Evolutionary conservation across 2,329 filamentous ascomycete species (phyloP).

Genomic region (Huntiella savannae): DNA sequence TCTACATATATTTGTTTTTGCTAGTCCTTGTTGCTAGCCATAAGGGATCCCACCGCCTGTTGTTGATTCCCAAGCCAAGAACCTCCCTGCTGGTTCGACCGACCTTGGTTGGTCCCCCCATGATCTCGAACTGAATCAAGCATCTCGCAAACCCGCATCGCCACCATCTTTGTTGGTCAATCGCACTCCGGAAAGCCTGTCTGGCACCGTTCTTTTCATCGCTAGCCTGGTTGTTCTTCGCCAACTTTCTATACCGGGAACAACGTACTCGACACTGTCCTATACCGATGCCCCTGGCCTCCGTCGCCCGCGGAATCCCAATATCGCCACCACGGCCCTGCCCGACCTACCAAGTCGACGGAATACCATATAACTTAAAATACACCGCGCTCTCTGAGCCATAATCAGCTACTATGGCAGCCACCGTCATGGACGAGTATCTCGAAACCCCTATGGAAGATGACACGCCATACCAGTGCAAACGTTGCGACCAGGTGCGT

Average conservation of each 20-base stretch:
- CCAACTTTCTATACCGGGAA: no score
- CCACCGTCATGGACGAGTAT: constrained; percentile 36
- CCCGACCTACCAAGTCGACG: not conserved
- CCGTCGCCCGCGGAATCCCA: not conserved
- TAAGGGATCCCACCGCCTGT: no score
- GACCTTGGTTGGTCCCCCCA: no score
- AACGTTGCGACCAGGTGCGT: constrained; percentile 75
- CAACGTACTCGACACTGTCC: no score
- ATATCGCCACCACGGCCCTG: not conserved
- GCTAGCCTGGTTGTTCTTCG: no score
- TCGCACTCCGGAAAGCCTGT: not conserved
- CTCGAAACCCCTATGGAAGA: constrained; percentile 49
- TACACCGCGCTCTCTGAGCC: not conserved
- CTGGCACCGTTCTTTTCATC: not conserved
- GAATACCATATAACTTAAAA: not conserved
- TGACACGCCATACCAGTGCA: constrained; percentile 76
- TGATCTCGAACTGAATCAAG: no score
- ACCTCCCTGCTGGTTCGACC: no score
- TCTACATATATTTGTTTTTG: no score
- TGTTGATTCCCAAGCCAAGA: no score
- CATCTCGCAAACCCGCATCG: not conserved
- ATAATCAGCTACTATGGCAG: constrained; percentile 21
- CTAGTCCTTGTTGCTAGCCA: no score
- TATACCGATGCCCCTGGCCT: no score
- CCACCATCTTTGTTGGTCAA: not conserved